phyloP scores from a whole-genome alignment of 352 stramenopile species.

The Blastocystis sp. region DNA sequence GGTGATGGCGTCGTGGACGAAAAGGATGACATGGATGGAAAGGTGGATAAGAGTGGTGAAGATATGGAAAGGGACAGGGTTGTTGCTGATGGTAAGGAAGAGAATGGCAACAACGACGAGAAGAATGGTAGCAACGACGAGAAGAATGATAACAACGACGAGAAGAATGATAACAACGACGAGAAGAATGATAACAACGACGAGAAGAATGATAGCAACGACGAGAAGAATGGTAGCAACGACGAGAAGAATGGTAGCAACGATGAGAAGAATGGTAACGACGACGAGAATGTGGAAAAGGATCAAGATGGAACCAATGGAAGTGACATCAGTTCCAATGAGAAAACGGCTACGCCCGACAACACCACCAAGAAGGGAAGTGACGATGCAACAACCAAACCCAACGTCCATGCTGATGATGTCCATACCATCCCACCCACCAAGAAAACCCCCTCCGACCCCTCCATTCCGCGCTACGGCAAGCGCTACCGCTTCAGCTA shows the following conservation, averaged over 20 bases:
- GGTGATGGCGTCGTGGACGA: too few species aligned
- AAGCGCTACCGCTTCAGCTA: constrained; percentile 12
- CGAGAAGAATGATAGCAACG: too few species aligned
- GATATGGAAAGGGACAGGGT: background rate
- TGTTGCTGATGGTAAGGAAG: background rate
- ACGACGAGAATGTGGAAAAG: background rate
- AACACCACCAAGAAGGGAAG: too few species aligned
- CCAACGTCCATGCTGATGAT: background rate
- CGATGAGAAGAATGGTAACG: background rate
- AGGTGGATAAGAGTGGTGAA: background rate
- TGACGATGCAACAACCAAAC: background rate
- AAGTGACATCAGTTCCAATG: too few species aligned
- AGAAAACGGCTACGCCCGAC: too few species aligned
- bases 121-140: too few species aligned
- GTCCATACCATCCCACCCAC: background rate
- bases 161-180: too few species aligned
- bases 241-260: too few species aligned
- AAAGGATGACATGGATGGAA: background rate
- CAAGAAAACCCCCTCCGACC: background rate
- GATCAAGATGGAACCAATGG: too few species aligned
- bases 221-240: too few species aligned
- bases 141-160: too few species aligned
- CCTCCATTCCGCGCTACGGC: background rate
- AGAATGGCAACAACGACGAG: background rate
- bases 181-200: too few species aligned